Evolutionary conservation across 2,329 filamentous ascomycete species (phyloP).

Genomic region (Pochonia chlamydosporia): DNA sequence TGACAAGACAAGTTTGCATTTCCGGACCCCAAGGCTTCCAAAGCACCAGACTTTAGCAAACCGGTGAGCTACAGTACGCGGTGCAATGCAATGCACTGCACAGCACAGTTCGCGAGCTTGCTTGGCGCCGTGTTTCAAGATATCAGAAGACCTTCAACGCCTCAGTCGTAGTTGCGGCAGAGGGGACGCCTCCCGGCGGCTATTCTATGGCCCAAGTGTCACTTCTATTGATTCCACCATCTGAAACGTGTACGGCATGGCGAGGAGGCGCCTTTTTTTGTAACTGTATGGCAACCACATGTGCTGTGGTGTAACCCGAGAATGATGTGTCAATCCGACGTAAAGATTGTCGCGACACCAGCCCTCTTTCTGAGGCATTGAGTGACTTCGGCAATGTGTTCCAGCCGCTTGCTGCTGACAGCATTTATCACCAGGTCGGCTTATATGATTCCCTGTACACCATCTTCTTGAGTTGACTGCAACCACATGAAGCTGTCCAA

Average conservation of each 20-base stretch:
- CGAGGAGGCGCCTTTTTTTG: too few relatives aligned
- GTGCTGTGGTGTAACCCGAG: too few relatives aligned
- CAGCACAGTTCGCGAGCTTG: constrained; percentile 1
- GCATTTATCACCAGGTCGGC: too few relatives aligned
- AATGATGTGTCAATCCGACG: too few relatives aligned
- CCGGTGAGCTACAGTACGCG: neutral
- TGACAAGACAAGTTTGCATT: neutral
- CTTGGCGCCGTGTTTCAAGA: constrained; percentile 5
- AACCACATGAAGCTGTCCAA: neutral
- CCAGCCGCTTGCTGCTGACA: too few relatives aligned
- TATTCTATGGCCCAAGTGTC: neutral
- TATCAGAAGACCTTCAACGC: too few relatives aligned
- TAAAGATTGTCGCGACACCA: too few relatives aligned
- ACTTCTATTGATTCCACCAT: neutral
- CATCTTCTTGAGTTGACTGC: neutral
- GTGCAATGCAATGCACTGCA: neutral
- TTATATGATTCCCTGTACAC: neutral
- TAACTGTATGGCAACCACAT: neutral
- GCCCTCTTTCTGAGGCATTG: neutral
- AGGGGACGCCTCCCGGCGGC: neutral
- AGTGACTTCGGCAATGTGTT: too few relatives aligned
- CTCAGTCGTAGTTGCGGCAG: too few relatives aligned
- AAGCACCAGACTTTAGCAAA: neutral
- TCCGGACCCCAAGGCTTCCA: too few relatives aligned
- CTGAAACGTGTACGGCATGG: neutral